Percentiles rank a stretch among this genome's conserved stretches.
These are phyloP conservation scores for Leptomonas seymouri DNA, from an alignment of 208 protist species.

Conservation along the genomic window DNA sequence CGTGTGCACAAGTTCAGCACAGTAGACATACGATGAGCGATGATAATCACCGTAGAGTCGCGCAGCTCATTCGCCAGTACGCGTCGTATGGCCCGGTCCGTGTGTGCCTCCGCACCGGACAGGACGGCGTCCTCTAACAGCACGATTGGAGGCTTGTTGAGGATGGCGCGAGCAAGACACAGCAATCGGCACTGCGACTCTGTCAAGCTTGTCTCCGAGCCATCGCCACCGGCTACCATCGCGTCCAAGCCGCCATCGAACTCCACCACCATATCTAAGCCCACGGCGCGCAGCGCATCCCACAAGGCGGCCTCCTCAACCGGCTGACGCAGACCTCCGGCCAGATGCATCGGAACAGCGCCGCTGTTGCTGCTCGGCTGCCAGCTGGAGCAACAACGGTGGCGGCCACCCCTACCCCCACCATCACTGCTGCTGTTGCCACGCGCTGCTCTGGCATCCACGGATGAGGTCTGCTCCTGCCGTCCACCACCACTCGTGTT, in stretches of 20 bases:
- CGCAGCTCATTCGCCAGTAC: constrained; percentile 85
- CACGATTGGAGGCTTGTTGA: constrained; percentile 86
- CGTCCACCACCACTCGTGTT: not conserved
- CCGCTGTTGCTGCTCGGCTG: not conserved
- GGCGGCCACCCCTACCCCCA: not conserved
- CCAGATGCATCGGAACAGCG: not conserved
- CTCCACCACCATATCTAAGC: constrained; percentile 37
- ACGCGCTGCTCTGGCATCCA: not conserved
- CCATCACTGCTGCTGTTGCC: not conserved
- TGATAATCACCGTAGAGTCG: constrained; percentile 94
- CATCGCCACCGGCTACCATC: constrained; percentile 49
- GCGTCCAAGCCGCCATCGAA: constrained; percentile 50
- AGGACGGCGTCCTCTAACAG: constrained; percentile 95
- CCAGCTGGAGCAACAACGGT: constrained; percentile 5
- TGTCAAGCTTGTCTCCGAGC: constrained; percentile 64
- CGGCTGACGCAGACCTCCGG: constrained; percentile 15
- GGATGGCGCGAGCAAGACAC: constrained; percentile 93
- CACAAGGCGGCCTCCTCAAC: constrained; percentile 51
- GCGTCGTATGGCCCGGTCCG: constrained; percentile 82
- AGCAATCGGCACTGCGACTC: constrained; percentile 94
- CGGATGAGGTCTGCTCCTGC: not conserved
- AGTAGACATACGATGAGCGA: constrained; percentile 95
- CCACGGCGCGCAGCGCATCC: constrained; percentile 47
- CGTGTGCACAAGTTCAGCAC: constrained; percentile 87
- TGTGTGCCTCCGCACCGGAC: constrained; percentile 60